Conservation (phyloP, 345 rosid species). For the Microthlaspi erraticum region DNA sequence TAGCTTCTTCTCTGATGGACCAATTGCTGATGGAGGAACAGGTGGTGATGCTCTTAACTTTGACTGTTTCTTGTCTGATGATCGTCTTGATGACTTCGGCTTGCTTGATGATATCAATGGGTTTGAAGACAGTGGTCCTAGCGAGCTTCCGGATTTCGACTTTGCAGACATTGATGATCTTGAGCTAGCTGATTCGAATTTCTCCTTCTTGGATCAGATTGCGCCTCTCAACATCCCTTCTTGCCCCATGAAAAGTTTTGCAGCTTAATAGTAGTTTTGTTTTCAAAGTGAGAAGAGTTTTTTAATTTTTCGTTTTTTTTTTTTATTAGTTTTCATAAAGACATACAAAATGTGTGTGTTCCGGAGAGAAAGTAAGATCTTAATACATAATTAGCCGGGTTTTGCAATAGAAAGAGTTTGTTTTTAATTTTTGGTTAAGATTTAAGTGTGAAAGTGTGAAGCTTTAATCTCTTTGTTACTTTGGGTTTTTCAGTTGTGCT, state of each 20-base stretch:
- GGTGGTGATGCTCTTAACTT: constrained; percentile 51
- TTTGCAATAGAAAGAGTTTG: constrained; percentile 25
- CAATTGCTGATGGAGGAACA: constrained; percentile 38
- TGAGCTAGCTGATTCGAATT: constrained; percentile 60
- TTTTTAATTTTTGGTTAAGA: constrained; percentile 6
- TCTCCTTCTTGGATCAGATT: constrained; percentile 40
- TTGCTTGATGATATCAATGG: constrained; percentile 63
- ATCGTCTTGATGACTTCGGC: constrained; percentile 54
- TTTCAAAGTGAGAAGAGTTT: constrained; percentile 28
- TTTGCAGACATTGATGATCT: constrained; percentile 45
- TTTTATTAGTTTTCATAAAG: constrained; percentile 8
- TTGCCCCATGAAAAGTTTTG: constrained; percentile 83
- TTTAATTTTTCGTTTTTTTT: background rate
- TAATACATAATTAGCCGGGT: constrained; percentile 39
- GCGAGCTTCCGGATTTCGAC: constrained; percentile 83
- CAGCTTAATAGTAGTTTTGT: constrained; percentile 54
- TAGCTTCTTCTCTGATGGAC: constrained; percentile 51
- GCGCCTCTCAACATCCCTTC: constrained; percentile 55
- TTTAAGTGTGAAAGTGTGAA: background rate
- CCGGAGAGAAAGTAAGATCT: constrained; percentile 39
- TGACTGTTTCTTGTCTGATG: constrained; percentile 53
- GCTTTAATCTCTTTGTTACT: background rate
- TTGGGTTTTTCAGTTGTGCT: constrained; percentile 25
- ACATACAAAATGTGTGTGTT: constrained; percentile 34
- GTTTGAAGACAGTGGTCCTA: constrained; percentile 48